Conservation (phyloP, 1,139 yeast species). For the Magnusiomyces ingens region DNA sequence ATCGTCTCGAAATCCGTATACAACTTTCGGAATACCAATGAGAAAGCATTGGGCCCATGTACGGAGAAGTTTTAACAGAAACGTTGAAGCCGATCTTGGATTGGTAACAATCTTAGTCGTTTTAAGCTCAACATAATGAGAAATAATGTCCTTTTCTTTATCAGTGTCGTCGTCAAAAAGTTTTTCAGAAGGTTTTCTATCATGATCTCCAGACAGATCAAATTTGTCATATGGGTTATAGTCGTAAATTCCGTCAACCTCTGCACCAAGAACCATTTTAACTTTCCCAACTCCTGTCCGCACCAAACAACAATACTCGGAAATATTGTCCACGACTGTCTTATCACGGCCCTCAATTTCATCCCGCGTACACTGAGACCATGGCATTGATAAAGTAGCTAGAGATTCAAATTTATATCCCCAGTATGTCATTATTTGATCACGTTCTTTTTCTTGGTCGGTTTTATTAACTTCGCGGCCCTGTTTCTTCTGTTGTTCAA, state of each 20-base stretch:
- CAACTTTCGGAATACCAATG: conserved; percentile 68
- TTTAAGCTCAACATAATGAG: conserved; percentile 82
- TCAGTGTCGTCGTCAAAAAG: conserved; percentile 7
- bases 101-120: conserved; percentile 53
- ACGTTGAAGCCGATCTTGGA: conserved; percentile 48
- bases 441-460: conserved; percentile 23
- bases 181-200: conserved; percentile 26
- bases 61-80: conserved; percentile 53
- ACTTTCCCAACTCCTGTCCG: conserved; percentile 76
- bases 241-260: conserved; percentile 85
- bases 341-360: conserved; percentile 60
- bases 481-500: conserved; percentile 14
- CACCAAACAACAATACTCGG: conserved; percentile 72
- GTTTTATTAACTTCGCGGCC: conserved; percentile 25
- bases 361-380: conserved; percentile 60
- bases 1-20: conserved; percentile 84
- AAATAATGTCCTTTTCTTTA: conserved; percentile 37
- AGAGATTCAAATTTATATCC: conserved; percentile 75
- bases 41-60: conserved; percentile 95
- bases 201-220: conserved; percentile 1
- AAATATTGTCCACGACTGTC: conserved; percentile 54
- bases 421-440: conserved; percentile 35
- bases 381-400: conserved; percentile 69
- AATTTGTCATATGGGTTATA: conserved; percentile 48
- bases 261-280: conserved; percentile 73